Evolutionary conservation across 2,329 filamentous ascomycete genomes (phyloP), one percentile per base, ranked within the genome.

Genomic region (Calycina marina): DNA sequence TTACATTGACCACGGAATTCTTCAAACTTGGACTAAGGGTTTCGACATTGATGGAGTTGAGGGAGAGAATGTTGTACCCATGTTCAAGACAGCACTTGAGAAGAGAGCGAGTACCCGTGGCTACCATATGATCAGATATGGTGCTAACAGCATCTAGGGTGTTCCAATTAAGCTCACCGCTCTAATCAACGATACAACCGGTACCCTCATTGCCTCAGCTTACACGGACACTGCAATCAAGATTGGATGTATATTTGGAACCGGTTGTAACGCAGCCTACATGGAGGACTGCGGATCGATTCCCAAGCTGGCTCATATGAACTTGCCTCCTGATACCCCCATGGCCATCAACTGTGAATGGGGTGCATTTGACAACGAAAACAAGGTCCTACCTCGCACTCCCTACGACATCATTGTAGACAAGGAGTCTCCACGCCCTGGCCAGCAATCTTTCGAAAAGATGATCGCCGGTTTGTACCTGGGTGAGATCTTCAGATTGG

Each of bases 341-440:
- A 92, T 94, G 67, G 85, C 84, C 32, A 93, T 96, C 62, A 94
- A 94, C 65, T 94, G 86, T 63, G 88, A 96, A 57, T 94, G 86
- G 71, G 88, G 88, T 44, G 86, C 88, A 18, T 94, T 96, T 51
- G 88, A 94, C 58, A 93, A 93, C 56, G 82, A 93, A 58, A 79
- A 88, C 61, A 69, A 78, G 49, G 78, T 94, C 34, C 75, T 94
- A 9, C 86, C 86, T 9, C 71, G 75, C 34, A 93, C 86, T 15
- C 71, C 71, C 36, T 94, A 90, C 57, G 88, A 96, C 55, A 63
- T 81, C 39, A 73, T 77, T 45, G 83, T 96, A 50, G 88, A 96
- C 62, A 76, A 82, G 46, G 79, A 90, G 49, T 94, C 86, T 13
- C 88, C 88, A 20, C 79, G 86, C 15, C 88, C 88, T 3, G 86